Evolutionary conservation across 2,329 filamentous ascomycete species (phyloP).

Genomic region (Venturia nashicola): DNA sequence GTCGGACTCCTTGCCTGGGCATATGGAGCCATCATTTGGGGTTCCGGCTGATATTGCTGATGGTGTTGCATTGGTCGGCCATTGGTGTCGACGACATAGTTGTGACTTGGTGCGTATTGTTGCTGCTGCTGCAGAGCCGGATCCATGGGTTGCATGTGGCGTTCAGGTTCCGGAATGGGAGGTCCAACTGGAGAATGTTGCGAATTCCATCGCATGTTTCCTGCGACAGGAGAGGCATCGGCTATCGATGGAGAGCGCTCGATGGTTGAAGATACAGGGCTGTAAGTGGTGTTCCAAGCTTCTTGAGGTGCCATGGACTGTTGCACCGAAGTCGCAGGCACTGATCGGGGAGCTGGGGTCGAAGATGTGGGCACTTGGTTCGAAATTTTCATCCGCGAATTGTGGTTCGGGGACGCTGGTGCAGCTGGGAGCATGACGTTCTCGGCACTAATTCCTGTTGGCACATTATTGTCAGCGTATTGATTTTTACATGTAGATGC

Average conservation of each 20-base stretch:
- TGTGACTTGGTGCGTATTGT: conserved; percentile 10
- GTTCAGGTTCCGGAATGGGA: conserved; percentile 12
- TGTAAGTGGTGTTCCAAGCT: conserved; percentile 5
- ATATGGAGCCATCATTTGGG: conserved; percentile 18
- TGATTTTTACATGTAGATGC: not conserved
- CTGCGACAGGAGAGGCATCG: conserved; percentile 6
- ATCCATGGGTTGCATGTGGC: conserved; percentile 21
- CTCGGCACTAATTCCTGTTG: conserved; percentile 6
- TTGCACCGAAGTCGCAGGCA: conserved; percentile 3
- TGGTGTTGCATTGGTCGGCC: conserved; percentile 22
- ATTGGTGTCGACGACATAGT: conserved; percentile 25
- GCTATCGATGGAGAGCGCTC: conserved; percentile 9
- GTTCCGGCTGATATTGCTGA: conserved; percentile 24
- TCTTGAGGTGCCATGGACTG: conserved; percentile 5
- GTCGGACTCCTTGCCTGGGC: conserved; percentile 20
- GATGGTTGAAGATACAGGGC: conserved; percentile 6
- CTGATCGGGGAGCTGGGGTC: conserved; percentile 10
- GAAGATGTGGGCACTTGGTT: conserved; percentile 10
- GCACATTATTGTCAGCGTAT: not conserved
- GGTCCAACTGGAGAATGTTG: conserved; percentile 4
- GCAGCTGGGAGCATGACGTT: not conserved
- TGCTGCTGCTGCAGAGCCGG: conserved; percentile 9
- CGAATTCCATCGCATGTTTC: conserved; percentile 6
- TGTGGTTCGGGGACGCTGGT: conserved; percentile 4
- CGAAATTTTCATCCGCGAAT: conserved; percentile 2